phyloP scores from a whole-genome alignment of 345 rosid species.

The Citrus trifoliata region DNA sequence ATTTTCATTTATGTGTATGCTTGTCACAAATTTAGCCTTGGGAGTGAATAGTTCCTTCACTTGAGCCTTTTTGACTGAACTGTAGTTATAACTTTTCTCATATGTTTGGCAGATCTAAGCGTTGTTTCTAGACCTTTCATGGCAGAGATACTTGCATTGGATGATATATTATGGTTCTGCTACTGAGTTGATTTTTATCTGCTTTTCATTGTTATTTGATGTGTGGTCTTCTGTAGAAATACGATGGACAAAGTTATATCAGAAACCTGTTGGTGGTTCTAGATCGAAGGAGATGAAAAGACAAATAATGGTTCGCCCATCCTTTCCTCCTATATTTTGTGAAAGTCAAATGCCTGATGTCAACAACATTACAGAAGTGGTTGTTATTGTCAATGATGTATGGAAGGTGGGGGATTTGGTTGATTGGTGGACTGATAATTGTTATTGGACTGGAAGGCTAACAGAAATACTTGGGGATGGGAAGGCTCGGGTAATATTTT shows the following conservation, averaged over 20 bases:
- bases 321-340: slow-evolving; percentile 42
- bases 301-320: slow-evolving; percentile 57
- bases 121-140: neutral
- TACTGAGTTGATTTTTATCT: neutral
- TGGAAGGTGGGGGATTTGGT: slow-evolving; percentile 70
- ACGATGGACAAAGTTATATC: slow-evolving; percentile 31
- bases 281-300: slow-evolving; percentile 13
- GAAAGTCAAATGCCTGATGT: slow-evolving; percentile 33
- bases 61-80: neutral
- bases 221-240: slow-evolving; percentile 27
- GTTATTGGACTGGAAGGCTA: slow-evolving; percentile 62
- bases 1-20: neutral
- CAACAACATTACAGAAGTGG: slow-evolving; percentile 30
- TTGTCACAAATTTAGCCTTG: neutral
- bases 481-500: slow-evolving; percentile 38
- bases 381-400: slow-evolving; percentile 36
- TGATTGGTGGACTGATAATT: slow-evolving; percentile 59
- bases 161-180: neutral
- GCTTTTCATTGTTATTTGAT: slow-evolving; percentile 1
- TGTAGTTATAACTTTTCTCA: neutral
- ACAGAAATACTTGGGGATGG: slow-evolving; percentile 30
- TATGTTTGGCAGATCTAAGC: neutral
- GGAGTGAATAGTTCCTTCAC: neutral
- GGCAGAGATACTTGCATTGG: neutral
- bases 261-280: slow-evolving; percentile 8